Base-by-base conservation (phyloP, 306 rosid species). In the Cucumis melo region DNA sequence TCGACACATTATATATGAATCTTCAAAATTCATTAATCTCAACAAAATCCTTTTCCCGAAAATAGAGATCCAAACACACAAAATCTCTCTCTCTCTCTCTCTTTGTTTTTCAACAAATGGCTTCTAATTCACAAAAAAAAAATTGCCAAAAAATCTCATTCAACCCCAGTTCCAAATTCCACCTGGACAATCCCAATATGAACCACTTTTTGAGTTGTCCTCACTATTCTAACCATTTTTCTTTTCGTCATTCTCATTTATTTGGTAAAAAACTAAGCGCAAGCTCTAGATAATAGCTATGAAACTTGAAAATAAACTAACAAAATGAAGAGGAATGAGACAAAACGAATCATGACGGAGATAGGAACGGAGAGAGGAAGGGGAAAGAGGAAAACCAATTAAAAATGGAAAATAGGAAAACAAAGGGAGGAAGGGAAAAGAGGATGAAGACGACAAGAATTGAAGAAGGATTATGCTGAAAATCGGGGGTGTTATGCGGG, bases 211-310 rank as follows among this genome's bases (percentile, higher is more conserved):
- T 84, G 77, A 38, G 85, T 91, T 78, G 76, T 85, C 83, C 6
- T 91, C 67, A 93, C 90, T 67, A 73, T 89, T 44, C 75, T 92
- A 24, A 72, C 84, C 21, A 83, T 90, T n/a, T 38, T 80, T 75
- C 67, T 92, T 23, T 64, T 92, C 62, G 48, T 89, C 61, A 73
- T 67, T 7, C 60, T 86, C 29, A 72, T 89, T 71, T 90, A 89
- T 86, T 77, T 85, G 0, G 80, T 78, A 44, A 91, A 83, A 32
- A 87, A 87, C 54, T 73, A 70, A 46, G 81, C 19, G 12, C 60
- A 76, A 42, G 0, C 44, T 0, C 70, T 74, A 7, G 82, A 78
- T 67, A 80, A 82, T 12, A n/a, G n/a, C n/a, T n/a, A n/a, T n/a
- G n/a, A n/a, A n/a, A n/a, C n/a, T n/a, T n/a, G n/a, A n/a, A n/a